phyloP scores from a whole-genome alignment of 129 eudicot genomes.

The Pittosporum tobira region DNA sequence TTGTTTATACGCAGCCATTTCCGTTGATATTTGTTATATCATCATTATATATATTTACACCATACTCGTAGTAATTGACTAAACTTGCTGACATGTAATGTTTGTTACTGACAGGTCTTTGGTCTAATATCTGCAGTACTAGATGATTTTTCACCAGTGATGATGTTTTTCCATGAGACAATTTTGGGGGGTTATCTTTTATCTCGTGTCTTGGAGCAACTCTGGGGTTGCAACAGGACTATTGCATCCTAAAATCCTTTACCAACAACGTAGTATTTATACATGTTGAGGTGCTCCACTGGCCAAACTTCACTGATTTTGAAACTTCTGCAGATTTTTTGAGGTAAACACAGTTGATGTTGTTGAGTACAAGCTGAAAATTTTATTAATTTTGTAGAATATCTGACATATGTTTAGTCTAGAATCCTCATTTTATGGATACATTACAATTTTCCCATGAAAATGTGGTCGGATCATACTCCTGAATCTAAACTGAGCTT shows the following conservation, averaged over 20 bases:
- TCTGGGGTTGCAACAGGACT: constrained; percentile 3
- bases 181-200: neutral
- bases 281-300: constrained; percentile 3
- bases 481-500: constrained; percentile 3
- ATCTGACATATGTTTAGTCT: constrained; percentile 26
- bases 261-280: neutral
- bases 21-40: neutral
- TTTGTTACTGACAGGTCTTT: neutral
- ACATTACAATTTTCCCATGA: constrained; percentile 25
- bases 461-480: constrained; percentile 27
- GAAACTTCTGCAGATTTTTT: constrained; percentile 2
- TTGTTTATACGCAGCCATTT: no score
- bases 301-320: constrained; percentile 12
- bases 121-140: constrained; percentile 6
- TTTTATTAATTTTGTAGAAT: constrained; percentile 37
- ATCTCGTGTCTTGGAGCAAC: neutral
- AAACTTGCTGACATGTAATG: constrained; percentile 1
- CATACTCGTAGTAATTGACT: neutral
- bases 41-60: neutral
- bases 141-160: neutral
- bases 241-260: neutral
- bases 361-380: constrained; percentile 15
- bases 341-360: constrained; percentile 14
- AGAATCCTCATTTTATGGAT: constrained; percentile 36
- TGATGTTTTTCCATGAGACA: neutral